These are phyloP conservation scores for Penicillium glabrum DNA, from an alignment of 2,329 filamentous ascomycete species.

Conservation along the genomic window DNA sequence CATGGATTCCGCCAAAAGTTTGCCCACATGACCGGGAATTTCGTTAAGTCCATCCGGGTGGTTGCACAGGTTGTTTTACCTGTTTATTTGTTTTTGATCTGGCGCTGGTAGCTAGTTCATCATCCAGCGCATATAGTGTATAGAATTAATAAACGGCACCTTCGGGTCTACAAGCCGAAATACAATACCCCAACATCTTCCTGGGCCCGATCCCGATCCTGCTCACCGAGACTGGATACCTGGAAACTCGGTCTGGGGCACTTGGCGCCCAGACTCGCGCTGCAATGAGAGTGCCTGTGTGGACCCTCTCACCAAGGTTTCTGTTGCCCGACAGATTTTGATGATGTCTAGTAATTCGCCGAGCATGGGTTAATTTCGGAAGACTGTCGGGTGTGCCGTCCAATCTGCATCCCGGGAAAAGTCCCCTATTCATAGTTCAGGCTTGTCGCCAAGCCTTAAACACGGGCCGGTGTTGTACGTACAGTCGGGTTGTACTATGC, in stretches of 20 bases:
- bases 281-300: background rate
- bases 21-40: conserved; percentile 56
- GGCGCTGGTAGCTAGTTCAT: conserved; percentile 52
- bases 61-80: conserved; percentile 63
- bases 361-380: conserved; percentile 13
- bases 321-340: background rate
- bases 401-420: conserved; percentile 21
- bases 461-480: conserved; percentile 5
- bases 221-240: background rate
- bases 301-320: background rate
- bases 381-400: conserved; percentile 11
- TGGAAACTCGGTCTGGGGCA: background rate
- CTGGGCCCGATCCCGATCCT: background rate
- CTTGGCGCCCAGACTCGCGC: background rate
- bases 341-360: conserved; percentile 5
- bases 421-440: conserved; percentile 7
- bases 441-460: conserved; percentile 7
- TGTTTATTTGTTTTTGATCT: conserved; percentile 68
- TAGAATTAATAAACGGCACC: background rate
- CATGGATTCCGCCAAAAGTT: conserved; percentile 30
- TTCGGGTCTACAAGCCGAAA: background rate
- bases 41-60: conserved; percentile 61
- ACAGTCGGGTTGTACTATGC: too few species aligned
- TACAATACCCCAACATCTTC: background rate
- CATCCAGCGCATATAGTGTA: conserved; percentile 17